Evolutionary conservation across 2,329 filamentous ascomycete species (phyloP).

Genomic region (Westerdykella ornata): DNA sequence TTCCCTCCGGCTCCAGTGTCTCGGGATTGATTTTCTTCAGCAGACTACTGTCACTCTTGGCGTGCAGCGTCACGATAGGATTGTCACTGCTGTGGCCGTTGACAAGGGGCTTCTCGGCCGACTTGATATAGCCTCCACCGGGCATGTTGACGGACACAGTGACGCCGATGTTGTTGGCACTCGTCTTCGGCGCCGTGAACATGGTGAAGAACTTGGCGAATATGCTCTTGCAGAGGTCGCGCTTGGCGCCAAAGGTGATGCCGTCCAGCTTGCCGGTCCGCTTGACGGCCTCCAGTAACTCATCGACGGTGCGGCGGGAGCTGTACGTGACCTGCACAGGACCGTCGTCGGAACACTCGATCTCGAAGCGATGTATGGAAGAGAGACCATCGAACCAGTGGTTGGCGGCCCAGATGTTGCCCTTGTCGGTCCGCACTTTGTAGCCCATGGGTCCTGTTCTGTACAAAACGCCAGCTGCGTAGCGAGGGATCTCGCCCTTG

Average conservation of each 20-base stretch:
- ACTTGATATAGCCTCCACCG: slow-evolving; percentile 31
- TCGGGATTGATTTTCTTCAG: slow-evolving; percentile 60
- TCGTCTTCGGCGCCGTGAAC: slow-evolving; percentile 39
- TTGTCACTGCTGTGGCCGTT: slow-evolving; percentile 22
- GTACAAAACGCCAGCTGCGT: slow-evolving; percentile 65
- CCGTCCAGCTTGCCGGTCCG: slow-evolving; percentile 51
- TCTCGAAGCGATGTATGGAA: slow-evolving; percentile 66
- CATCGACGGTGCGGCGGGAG: slow-evolving; percentile 62
- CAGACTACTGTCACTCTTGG: slow-evolving; percentile 51
- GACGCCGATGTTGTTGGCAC: slow-evolving; percentile 57
- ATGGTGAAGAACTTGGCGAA: slow-evolving; percentile 65
- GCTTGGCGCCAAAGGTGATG: slow-evolving; percentile 62
- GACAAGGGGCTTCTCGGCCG: slow-evolving; percentile 7
- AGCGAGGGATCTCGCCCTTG: slow-evolving; percentile 61
- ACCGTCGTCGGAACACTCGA: slow-evolving; percentile 42
- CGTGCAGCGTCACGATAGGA: slow-evolving; percentile 49
- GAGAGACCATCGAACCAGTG: slow-evolving; percentile 82
- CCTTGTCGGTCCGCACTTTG: slow-evolving; percentile 54
- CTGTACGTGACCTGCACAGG: slow-evolving; percentile 56
- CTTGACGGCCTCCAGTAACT: slow-evolving; percentile 54
- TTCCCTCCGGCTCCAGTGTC: slow-evolving; percentile 65
- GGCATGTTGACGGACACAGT: slow-evolving; percentile 60
- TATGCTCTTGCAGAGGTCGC: slow-evolving; percentile 66
- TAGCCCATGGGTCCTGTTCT: slow-evolving; percentile 66
- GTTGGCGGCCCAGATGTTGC: slow-evolving; percentile 53